phyloP scores from a whole-genome alignment of 176 grass and related monocot species.

The Phyllostachys edulis region DNA sequence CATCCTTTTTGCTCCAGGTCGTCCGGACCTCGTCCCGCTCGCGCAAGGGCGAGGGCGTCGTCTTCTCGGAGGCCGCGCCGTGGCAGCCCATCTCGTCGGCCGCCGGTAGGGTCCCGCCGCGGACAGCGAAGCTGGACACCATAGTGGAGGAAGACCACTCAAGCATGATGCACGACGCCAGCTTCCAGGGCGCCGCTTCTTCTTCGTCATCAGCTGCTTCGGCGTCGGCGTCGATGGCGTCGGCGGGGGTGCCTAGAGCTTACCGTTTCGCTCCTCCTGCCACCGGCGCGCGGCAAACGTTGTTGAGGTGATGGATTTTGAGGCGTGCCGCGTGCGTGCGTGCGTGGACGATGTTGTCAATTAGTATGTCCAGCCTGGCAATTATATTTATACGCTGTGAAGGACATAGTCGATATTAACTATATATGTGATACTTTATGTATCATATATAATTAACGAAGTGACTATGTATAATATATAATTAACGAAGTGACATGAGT shows the following conservation, averaged over 20 bases:
- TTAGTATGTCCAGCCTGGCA: neutral
- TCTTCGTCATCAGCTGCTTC: neutral
- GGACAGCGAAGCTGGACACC: conserved; percentile 40
- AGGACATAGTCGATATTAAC: conserved; percentile 1
- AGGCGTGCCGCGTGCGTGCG: neutral
- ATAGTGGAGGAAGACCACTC: conserved; percentile 49
- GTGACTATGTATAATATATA: neutral
- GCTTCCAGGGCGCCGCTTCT: neutral
- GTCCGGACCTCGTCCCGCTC: conserved; percentile 36
- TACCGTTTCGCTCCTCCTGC: neutral
- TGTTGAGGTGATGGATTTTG: neutral
- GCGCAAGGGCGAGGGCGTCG: conserved; percentile 37
- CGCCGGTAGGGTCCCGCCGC: neutral
- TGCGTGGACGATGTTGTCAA: neutral
- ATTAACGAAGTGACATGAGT: neutral
- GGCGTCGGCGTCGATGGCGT: neutral
- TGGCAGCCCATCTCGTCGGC: conserved; percentile 29
- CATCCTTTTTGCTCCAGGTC: conserved; percentile 39
- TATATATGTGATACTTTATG: neutral
- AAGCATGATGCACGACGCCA: neutral
- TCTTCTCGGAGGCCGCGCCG: conserved; percentile 39
- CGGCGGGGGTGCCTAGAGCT: neutral
- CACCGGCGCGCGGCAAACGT: neutral
- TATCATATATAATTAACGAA: neutral
- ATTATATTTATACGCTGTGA: neutral